Percentiles rank a stretch among this genome's conserved stretches.
phyloP scores from a whole-genome alignment of 2,329 filamentous ascomycete species.

The Pestalotiopsis sp. region DNA sequence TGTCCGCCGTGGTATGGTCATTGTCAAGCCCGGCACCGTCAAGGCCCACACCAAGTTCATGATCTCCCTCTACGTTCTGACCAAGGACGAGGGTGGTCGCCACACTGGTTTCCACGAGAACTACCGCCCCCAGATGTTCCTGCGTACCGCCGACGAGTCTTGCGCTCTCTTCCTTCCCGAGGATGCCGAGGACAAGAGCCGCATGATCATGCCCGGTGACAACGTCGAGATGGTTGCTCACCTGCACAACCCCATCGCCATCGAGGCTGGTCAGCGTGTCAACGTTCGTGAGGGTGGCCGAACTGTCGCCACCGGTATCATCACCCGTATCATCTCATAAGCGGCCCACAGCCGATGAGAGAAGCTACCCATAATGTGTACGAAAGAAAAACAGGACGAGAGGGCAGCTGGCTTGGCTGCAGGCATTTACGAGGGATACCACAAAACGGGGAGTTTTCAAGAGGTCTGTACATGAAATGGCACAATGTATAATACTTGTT shows the following conservation, averaged over 20 bases:
- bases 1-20: conserved; percentile 90
- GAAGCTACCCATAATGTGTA: conserved; percentile 14
- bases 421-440: conserved; percentile 12
- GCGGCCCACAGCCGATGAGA: conserved; percentile 12
- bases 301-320: conserved; percentile 81
- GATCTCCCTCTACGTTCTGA: conserved; percentile 93
- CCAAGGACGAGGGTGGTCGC: conserved; percentile 96
- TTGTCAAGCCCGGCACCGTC: conserved; percentile 79
- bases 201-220: conserved; percentile 95
- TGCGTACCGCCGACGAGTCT: conserved; percentile 85
- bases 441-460: conserved; percentile 9
- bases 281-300: conserved; percentile 97
- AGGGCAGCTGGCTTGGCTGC: conserved; percentile 8
- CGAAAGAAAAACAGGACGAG: conserved; percentile 16
- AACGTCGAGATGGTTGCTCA: conserved; percentile 96
- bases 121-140: conserved; percentile 95
- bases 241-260: conserved; percentile 81
- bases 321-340: conserved; percentile 72
- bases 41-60: conserved; percentile 93
- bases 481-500: conserved; percentile 27
- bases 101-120: conserved; percentile 95
- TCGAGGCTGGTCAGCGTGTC: conserved; percentile 93
- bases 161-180: conserved; percentile 86
- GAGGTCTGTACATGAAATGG: conserved; percentile 16
- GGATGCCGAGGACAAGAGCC: conserved; percentile 69